Evolutionary conservation across 306 rosid genomes (phyloP).

Genomic region (Castanospermum australe): DNA sequence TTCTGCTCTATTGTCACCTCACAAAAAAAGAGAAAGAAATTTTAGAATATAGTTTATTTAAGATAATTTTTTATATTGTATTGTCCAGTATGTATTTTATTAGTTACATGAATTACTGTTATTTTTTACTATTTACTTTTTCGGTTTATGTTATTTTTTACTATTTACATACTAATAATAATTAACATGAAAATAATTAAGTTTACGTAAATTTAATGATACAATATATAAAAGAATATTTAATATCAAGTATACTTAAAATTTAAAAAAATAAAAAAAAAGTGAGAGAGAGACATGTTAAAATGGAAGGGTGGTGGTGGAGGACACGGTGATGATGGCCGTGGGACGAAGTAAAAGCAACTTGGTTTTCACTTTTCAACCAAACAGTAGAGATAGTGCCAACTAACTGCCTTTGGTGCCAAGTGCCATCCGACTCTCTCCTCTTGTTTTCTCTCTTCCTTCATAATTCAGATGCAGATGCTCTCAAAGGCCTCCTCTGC

Average conservation of each 20-base stretch:
- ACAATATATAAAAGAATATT: no score
- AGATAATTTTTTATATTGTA: no score
- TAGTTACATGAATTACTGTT: no score
- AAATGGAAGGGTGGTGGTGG: slow-evolving; percentile 32
- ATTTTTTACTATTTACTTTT: no score
- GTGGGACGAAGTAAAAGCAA: neutral
- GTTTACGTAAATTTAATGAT: no score
- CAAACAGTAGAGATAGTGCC: slow-evolving; percentile 21
- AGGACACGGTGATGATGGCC: slow-evolving; percentile 24
- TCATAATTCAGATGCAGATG: slow-evolving; percentile 44
- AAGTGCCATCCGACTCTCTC: slow-evolving; percentile 36
- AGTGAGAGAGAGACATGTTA: neutral
- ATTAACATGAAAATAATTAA: no score
- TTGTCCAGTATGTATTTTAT: no score
- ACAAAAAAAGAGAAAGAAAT: neutral
- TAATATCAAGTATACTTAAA: no score
- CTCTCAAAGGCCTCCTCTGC: slow-evolving; percentile 62
- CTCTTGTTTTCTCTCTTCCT: slow-evolving; percentile 2
- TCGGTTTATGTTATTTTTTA: no score
- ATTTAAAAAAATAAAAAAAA: neutral
- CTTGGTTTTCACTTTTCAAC: slow-evolving; percentile 34
- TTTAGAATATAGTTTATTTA: no score
- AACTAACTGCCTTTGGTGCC: slow-evolving; percentile 30
- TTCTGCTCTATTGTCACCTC: neutral
- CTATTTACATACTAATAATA: no score